Evolutionary conservation across 129 eudicot genomes (phyloP), one percentile per base, ranked within the genome.

Genomic region (Pseudognaphalium luteoalbum): DNA sequence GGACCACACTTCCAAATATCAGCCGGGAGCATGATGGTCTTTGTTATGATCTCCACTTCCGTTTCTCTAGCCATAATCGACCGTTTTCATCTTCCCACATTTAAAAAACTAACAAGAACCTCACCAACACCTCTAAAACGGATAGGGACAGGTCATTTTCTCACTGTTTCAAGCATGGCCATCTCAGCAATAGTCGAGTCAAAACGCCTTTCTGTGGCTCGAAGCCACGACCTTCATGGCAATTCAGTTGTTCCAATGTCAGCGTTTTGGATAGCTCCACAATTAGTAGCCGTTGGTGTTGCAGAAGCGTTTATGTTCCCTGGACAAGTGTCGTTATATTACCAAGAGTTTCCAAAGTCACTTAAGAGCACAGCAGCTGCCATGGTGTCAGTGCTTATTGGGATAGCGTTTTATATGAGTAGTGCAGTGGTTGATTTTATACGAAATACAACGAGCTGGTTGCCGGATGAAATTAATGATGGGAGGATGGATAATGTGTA

Each of bases 231-330:
- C 11, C 66, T 70, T 20, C 29, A 32, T 7, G 44, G 70, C 14
- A 64, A 68, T 29, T 71, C 81, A 0, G 44, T 61, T 1, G 84
- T 66, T 3, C 78, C 80, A 8, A 76, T 87, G 68, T 88, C 91
- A 0, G 91, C 77, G 1, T 70, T 88, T 54, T 90, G 96, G 96
- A 70, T 90, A 15, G 81, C 80, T 11, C 87, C 89, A 9, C 92
- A 84, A 7, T 60, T 86, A 30, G 86, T 68, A 10, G 29, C 84
- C 7, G 78, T 78, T 20, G 96, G 92, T 5, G 71, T 87, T 8
- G 92, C 80, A 3, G 92, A 90, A 63, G 92, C 88, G 3, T 87
- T 90, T 70, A 84, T 76, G 64, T 87, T 87, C 35, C 88, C 96
- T 0, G 90, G 90, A 10, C 85, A 87, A 52, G 81, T 81, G 15